These are phyloP conservation scores for Nannochloris sp. DNA, from an alignment of 139 green algal species.

Conservation along the genomic window DNA sequence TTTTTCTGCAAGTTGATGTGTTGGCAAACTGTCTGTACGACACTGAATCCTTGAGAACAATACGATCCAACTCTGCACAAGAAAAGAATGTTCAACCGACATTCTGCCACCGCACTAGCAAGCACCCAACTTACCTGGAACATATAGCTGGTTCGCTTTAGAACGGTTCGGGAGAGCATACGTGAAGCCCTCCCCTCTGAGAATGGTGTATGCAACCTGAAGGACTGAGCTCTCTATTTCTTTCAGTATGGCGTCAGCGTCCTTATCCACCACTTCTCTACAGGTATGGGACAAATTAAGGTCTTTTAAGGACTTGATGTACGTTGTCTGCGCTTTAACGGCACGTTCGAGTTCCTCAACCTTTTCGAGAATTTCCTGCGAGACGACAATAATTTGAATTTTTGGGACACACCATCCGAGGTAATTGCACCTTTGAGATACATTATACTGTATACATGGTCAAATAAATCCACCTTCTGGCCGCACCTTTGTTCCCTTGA, in stretches of 20 bases:
- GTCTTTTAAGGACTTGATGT: conserved; percentile 44
- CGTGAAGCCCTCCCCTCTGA: conserved; percentile 31
- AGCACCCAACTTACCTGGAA: conserved; percentile 17
- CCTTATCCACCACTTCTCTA: conserved; percentile 72
- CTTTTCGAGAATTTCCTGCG: conserved; percentile 61
- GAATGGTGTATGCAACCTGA: conserved; percentile 50
- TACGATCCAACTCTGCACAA: conserved; percentile 74
- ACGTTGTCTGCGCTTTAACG: conserved; percentile 29
- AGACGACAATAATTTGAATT: neutral
- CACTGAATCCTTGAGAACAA: conserved; percentile 75
- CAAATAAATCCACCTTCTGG: neutral
- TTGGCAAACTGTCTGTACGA: conserved; percentile 68
- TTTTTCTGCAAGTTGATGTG: conserved; percentile 64
- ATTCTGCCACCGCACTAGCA: conserved; percentile 5
- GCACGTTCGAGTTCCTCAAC: conserved; percentile 44
- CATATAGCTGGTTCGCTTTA: conserved; percentile 74
- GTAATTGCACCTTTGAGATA: neutral
- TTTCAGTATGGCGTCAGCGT: conserved; percentile 57
- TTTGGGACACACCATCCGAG: neutral
- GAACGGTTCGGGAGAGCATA: conserved; percentile 64
- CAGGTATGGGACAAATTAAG: conserved; percentile 47
- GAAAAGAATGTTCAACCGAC: neutral
- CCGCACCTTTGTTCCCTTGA: conserved; percentile 4
- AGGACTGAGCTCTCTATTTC: conserved; percentile 71
- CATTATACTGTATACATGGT: neutral